Conservation (phyloP, 495 filamentous ascomycete species). For the Polyplosphaeria fusca region DNA sequence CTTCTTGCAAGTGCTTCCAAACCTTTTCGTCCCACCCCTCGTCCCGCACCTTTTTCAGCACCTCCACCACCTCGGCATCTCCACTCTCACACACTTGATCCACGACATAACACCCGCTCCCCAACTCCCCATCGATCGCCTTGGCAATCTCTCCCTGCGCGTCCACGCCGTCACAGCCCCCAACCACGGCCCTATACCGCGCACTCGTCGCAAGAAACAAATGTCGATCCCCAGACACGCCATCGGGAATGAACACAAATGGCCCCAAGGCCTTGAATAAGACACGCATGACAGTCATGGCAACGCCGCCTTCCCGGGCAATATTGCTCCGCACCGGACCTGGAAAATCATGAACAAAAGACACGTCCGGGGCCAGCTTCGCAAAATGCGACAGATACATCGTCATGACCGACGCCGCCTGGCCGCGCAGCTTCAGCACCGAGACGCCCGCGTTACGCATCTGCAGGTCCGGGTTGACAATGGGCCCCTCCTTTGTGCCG, state of each 20-base stretch:
- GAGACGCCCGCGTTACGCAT: slow-evolving; percentile 32
- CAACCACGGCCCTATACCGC: neutral
- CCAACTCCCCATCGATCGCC: slow-evolving; percentile 15
- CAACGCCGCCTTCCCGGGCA: slow-evolving; percentile 32
- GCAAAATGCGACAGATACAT: slow-evolving; percentile 52
- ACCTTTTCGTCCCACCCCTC: slow-evolving; percentile 11
- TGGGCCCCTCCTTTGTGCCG: slow-evolving; percentile 52
- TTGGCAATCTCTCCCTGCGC: neutral
- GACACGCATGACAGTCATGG: neutral
- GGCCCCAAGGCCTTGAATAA: slow-evolving; percentile 32
- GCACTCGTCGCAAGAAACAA: slow-evolving; percentile 44
- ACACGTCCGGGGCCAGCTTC: slow-evolving; percentile 47
- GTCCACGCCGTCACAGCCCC: neutral
- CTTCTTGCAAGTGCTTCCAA: slow-evolving; percentile 11
- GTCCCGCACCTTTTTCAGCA: slow-evolving; percentile 11
- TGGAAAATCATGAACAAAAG: slow-evolving; percentile 60
- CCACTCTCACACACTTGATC: slow-evolving; percentile 17
- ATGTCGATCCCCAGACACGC: slow-evolving; percentile 56
- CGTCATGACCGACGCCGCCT: slow-evolving; percentile 51
- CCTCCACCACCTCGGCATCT: neutral
- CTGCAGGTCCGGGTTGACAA: slow-evolving; percentile 51
- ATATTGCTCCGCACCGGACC: slow-evolving; percentile 48
- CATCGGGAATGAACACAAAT: slow-evolving; percentile 36
- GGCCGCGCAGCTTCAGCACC: slow-evolving; percentile 40
- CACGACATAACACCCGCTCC: slow-evolving; percentile 17